A percentile compares a stretch with the other conserved stretches of the same genome.
phyloP scores from a whole-genome alignment of 495 filamentous ascomycete species.

The Xylaria acuta region DNA sequence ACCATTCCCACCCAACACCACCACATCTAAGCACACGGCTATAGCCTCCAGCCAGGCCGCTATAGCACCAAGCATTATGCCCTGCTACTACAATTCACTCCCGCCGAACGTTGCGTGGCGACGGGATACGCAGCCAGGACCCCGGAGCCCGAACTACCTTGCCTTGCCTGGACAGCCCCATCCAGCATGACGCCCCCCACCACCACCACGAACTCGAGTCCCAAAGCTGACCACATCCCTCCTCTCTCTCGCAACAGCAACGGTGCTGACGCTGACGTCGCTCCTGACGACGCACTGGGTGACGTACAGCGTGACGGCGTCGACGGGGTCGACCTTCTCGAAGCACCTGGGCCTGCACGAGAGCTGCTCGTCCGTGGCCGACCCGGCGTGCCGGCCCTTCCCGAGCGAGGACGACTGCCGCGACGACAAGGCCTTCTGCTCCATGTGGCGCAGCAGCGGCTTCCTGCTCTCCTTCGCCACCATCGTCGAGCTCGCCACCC shows the following conservation, averaged over 20 bases:
- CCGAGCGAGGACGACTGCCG: slow-evolving; percentile 72
- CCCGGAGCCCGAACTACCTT: neutral
- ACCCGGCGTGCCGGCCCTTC: slow-evolving; percentile 55
- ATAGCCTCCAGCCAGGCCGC: neutral
- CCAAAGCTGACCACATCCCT: slow-evolving; percentile 29
- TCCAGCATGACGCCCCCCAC: neutral
- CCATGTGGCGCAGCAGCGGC: slow-evolving; percentile 85
- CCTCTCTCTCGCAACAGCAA: slow-evolving; percentile 58
- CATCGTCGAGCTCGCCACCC: slow-evolving; percentile 73
- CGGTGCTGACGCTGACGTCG: slow-evolving; percentile 74
- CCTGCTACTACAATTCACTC: neutral
- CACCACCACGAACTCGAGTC: neutral
- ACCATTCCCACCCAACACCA: slow-evolving; percentile 22
- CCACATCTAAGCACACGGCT: neutral
- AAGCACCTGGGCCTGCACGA: slow-evolving; percentile 81
- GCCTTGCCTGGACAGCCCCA: neutral
- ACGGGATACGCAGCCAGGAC: neutral
- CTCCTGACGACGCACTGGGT: slow-evolving; percentile 83
- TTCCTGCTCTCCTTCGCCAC: slow-evolving; percentile 85
- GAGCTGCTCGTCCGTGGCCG: slow-evolving; percentile 66
- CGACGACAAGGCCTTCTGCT: slow-evolving; percentile 79
- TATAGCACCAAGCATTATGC: neutral
- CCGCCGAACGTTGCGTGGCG: neutral
- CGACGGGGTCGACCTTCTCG: slow-evolving; percentile 59
- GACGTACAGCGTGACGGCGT: slow-evolving; percentile 67